phyloP scores from a whole-genome alignment of 139 green algal genomes.

The Zygnema circumcarinatum region DNA sequence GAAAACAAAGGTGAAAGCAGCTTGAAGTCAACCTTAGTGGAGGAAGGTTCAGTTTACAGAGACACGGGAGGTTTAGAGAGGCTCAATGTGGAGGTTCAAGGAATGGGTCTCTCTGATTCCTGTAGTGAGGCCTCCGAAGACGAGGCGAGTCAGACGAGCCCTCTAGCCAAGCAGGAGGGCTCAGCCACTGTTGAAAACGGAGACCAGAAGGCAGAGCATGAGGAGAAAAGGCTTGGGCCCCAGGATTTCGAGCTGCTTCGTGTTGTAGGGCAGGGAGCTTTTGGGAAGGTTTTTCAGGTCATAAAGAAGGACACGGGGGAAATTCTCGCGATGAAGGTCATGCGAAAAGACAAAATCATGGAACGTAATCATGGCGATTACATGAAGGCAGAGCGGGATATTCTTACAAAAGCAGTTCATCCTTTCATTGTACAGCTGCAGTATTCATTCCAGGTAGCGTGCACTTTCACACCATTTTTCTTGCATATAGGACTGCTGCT shows the following conservation, averaged over 20 bases:
- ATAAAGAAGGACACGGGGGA: slow-evolving; percentile 55
- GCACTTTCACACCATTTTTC: not conserved
- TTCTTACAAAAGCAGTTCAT: slow-evolving; percentile 90
- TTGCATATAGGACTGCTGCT: not conserved
- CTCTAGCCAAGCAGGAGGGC: slow-evolving; percentile 1
- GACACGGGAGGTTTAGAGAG: slow-evolving; percentile 3
- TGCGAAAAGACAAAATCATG: slow-evolving; percentile 90
- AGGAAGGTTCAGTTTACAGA: slow-evolving; percentile 2
- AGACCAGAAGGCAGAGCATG: not conserved
- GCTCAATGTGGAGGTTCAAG: not conserved
- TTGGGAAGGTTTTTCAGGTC: slow-evolving; percentile 85
- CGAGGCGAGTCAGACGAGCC: not conserved
- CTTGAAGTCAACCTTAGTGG: not conserved
- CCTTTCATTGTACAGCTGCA: slow-evolving; percentile 95
- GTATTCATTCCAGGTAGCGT: slow-evolving; percentile 85
- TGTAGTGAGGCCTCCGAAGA: too few species aligned
- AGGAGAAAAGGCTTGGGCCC: slow-evolving; percentile 43
- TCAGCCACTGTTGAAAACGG: not conserved
- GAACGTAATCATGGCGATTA: slow-evolving; percentile 91
- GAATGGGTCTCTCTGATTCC: not conserved
- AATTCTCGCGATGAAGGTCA: slow-evolving; percentile 94
- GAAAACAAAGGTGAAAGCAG: slow-evolving; percentile 8
- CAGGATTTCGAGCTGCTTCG: slow-evolving; percentile 92
- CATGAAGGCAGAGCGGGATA: slow-evolving; percentile 85
- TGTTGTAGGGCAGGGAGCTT: slow-evolving; percentile 94